Evolutionary conservation across 257 asterid species (phyloP).

Genomic region (Apocynum venetum): DNA sequence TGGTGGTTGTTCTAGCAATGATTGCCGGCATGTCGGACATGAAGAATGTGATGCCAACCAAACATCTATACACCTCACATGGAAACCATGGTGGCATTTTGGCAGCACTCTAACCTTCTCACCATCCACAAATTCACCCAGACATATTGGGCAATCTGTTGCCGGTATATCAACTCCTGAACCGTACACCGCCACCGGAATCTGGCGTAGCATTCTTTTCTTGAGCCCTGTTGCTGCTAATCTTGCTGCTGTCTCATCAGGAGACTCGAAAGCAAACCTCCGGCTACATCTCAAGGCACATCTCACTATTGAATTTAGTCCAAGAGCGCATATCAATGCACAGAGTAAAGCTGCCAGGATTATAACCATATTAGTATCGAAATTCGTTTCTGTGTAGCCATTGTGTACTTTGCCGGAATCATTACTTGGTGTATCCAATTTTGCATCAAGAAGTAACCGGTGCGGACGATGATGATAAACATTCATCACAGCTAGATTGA

Average conservation of each 20-base stretch:
- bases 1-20: slow-evolving; percentile 38
- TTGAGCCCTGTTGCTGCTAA: slow-evolving; percentile 47
- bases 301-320: slow-evolving; percentile 52
- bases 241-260: slow-evolving; percentile 23
- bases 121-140: slow-evolving; percentile 64
- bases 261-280: slow-evolving; percentile 28
- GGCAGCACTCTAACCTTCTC: slow-evolving; percentile 73
- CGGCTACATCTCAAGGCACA: slow-evolving; percentile 51
- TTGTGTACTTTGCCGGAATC: slow-evolving; percentile 23
- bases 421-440: slow-evolving; percentile 22
- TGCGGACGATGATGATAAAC: slow-evolving; percentile 34
- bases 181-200: slow-evolving; percentile 59
- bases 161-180: slow-evolving; percentile 34
- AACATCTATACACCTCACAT: slow-evolving; percentile 60
- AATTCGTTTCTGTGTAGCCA: slow-evolving; percentile 31
- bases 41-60: slow-evolving; percentile 76
- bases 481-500: slow-evolving; percentile 29
- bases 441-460: slow-evolving; percentile 40
- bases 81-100: slow-evolving; percentile 65
- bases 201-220: slow-evolving; percentile 45
- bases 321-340: slow-evolving; percentile 68
- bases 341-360: slow-evolving; percentile 67
- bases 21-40: slow-evolving; percentile 74
- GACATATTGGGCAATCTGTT: slow-evolving; percentile 78
- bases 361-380: slow-evolving; percentile 71